phyloP scores from a whole-genome alignment of 176 grass and related monocot species.

The Areca catechu region DNA sequence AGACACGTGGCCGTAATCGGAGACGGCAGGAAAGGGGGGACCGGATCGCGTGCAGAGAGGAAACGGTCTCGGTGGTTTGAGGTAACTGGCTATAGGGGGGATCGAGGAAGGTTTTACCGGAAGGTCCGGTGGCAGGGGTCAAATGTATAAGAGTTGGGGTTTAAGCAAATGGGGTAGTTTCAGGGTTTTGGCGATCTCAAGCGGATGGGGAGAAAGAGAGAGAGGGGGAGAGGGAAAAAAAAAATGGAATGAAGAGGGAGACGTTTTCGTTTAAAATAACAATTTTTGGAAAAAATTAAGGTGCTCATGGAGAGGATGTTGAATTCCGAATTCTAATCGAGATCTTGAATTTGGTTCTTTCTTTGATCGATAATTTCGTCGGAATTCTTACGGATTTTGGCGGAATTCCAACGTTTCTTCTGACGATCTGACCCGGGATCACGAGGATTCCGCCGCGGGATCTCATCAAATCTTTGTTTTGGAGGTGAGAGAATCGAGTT shows the following conservation, averaged over 20 bases:
- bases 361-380: background rate
- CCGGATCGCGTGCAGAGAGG: background rate
- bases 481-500: conserved; percentile 1
- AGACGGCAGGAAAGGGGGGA: too few species aligned
- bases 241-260: conserved; percentile 6
- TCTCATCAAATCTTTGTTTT: background rate
- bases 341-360: background rate
- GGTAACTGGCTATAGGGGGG: conserved; percentile 4
- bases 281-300: background rate
- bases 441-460: background rate
- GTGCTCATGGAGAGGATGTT: background rate
- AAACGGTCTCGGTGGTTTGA: conserved; percentile 8
- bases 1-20: conserved; percentile 25
- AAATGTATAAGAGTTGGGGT: conserved; percentile 47
- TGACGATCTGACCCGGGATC: background rate
- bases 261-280: conserved; percentile 5
- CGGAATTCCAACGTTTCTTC: background rate
- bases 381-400: background rate
- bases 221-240: conserved; percentile 3
- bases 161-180: conserved; percentile 39
- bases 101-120: conserved; percentile 7
- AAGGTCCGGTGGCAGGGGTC: conserved; percentile 16
- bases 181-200: conserved; percentile 25
- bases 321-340: background rate
- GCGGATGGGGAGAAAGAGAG: background rate